Evolutionary conservation across 768 basidiomycete species (phyloP).

Genomic region (Suillus ampliporus): DNA sequence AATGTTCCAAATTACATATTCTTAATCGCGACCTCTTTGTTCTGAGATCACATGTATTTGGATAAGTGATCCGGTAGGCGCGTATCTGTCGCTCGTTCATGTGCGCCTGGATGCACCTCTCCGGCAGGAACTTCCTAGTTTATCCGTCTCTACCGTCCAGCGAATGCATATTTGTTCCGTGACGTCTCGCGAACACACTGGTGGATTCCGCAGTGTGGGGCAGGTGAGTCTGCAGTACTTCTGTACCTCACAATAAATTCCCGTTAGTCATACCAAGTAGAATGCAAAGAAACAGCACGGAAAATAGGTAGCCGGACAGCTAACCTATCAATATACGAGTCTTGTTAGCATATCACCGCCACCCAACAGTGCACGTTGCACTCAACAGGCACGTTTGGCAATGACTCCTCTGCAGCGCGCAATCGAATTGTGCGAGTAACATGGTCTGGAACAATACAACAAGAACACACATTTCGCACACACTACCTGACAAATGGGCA

Average conservation of each 20-base stretch:
- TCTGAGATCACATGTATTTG: neutral
- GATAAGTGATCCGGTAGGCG: neutral
- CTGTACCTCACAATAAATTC: neutral
- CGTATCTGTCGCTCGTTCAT: neutral
- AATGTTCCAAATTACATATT: neutral
- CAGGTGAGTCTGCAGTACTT: too few relatives aligned
- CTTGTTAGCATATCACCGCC: neutral
- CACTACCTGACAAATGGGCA: too few relatives aligned
- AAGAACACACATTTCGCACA: constrained; percentile 43
- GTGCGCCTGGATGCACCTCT: neutral
- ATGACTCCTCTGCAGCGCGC: too few relatives aligned
- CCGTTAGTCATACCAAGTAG: neutral
- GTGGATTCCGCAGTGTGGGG: too few relatives aligned
- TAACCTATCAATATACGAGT: neutral
- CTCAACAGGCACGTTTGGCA: neutral
- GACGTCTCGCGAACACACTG: too few relatives aligned
- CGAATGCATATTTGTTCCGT: too few relatives aligned
- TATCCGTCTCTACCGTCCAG: neutral
- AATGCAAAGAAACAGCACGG: neutral
- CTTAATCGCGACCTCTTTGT: neutral
- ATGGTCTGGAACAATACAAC: constrained; percentile 19
- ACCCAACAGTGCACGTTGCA: neutral
- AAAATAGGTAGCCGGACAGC: neutral
- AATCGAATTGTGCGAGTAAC: neutral
- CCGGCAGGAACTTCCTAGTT: neutral